phyloP scores from a whole-genome alignment of 2,329 filamentous ascomycete genomes.

The Nemania sp. region DNA sequence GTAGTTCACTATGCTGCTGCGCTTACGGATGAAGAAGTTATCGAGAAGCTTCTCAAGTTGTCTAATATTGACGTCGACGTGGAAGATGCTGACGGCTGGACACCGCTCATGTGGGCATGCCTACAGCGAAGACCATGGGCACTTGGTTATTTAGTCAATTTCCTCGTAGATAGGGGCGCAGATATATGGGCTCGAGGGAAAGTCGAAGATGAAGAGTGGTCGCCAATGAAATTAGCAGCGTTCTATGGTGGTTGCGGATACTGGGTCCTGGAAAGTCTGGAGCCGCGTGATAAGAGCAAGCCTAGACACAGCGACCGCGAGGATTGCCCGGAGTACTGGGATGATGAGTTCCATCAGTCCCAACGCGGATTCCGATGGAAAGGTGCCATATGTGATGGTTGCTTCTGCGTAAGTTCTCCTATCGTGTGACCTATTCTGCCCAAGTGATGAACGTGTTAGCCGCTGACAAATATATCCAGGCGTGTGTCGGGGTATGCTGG shows the following conservation, averaged over 20 bases:
- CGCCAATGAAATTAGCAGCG: slow-evolving; percentile 8
- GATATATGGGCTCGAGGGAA: slow-evolving; percentile 15
- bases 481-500: slow-evolving; percentile 1
- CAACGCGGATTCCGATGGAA: background rate
- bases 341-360: slow-evolving; percentile 12
- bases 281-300: background rate
- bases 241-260: slow-evolving; percentile 3
- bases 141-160: background rate
- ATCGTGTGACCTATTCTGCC: background rate
- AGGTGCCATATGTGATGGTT: background rate
- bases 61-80: background rate
- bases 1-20: slow-evolving; percentile 13
- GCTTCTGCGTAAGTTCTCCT: slow-evolving; percentile 9
- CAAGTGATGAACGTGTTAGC: background rate
- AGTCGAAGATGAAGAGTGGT: slow-evolving; percentile 16
- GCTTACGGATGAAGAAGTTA: background rate
- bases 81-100: slow-evolving; percentile 11
- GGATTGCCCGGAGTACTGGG: slow-evolving; percentile 1
- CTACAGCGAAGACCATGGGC: background rate
- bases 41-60: background rate
- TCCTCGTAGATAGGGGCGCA: slow-evolving; percentile 1
- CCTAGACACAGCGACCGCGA: background rate
- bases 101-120: slow-evolving; percentile 19
- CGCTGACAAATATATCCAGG: background rate
- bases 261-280: background rate